phyloP scores from a whole-genome alignment of 2,329 filamentous ascomycete genomes.

The Venturia carpophila region DNA sequence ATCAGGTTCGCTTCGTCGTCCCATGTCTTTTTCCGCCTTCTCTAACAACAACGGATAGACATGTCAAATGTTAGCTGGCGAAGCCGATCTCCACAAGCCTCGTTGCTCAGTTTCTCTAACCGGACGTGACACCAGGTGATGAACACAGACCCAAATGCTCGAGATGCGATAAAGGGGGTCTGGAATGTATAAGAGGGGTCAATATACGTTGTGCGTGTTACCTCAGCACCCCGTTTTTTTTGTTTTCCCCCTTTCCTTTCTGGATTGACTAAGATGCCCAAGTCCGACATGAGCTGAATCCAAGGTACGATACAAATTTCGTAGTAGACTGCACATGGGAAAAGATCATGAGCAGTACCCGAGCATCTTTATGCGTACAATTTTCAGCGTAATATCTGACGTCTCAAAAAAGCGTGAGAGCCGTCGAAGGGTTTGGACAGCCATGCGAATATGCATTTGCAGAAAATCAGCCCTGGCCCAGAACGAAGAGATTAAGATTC shows the following conservation, averaged over 20 bases:
- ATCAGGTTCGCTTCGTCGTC: background rate
- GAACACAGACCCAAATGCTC: slow-evolving; percentile 5
- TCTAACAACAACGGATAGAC: background rate
- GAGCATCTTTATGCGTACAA: too few relatives aligned
- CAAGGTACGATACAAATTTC: background rate
- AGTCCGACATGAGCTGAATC: slow-evolving; percentile 12
- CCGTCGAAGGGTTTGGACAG: slow-evolving; percentile 23
- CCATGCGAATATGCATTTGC: slow-evolving; percentile 28
- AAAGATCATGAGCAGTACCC: background rate
- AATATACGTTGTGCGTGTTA: slow-evolving; percentile 9
- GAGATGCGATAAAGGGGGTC: background rate
- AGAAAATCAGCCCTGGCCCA: slow-evolving; percentile 27
- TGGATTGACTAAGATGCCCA: background rate
- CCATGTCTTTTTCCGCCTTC: background rate
- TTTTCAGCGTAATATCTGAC: background rate
- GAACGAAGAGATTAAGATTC: slow-evolving; percentile 27
- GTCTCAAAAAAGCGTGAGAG: slow-evolving; percentile 22
- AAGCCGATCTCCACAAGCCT: background rate
- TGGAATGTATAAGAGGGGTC: slow-evolving; percentile 5
- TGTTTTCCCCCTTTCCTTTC: too few relatives aligned
- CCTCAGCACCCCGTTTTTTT: too few relatives aligned
- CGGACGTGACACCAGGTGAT: slow-evolving; percentile 5
- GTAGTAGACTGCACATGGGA: background rate
- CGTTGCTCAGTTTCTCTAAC: background rate
- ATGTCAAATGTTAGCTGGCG: slow-evolving; percentile 1